Base-by-base conservation (phyloP, 345 rosid genomes). In the Eucalyptus microcorys region DNA sequence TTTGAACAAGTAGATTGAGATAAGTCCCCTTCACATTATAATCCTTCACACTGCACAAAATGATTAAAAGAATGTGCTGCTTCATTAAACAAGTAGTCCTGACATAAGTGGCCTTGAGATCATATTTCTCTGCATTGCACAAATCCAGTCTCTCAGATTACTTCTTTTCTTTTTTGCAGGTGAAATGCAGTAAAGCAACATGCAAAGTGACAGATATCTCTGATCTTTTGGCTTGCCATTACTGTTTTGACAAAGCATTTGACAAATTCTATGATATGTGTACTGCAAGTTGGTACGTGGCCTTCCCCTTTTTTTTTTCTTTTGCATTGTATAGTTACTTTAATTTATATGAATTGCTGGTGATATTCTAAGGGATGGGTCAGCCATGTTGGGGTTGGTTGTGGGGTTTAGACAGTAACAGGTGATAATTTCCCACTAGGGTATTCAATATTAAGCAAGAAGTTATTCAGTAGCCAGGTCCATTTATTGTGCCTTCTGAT, bases 161-260 rank as follows among this genome's bases (percentile, higher is more conserved):
- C 84, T 40, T 37, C 2, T 21, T 6, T 40, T 87, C 89, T 37
- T 34, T n/a, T 22, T 48, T 22, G 86, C 91, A 95, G 98, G 96
- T 95, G 53, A 96, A 96, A 93, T 96, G 98, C 94, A 94, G 96
- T 85, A 96, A 96, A 90, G 91, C 97, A 87, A 94, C 95, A 21
- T 96, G 97, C 93, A 90, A 92, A 81, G 94, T 95, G 90, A 96
- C 96, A 40, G 90, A 92, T 87, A 94, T 96, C 80, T 94, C 88
- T 84, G 95, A 95, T 91, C 97, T 96, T 86, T 61, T 96, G 94
- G 93, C 91, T 86, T 96, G 96, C 91, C 97, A 95, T 86, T 92
- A 92, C 89, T 96, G 98, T 89, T 92, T 95, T 37, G 91, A 94
- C 89, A 96, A 96, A 90, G 96, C 96, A 87, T 94, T 94, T 76